Evolutionary conservation across 2,329 filamentous ascomycete genomes (phyloP).

Genomic region (Curvularia sp.): DNA sequence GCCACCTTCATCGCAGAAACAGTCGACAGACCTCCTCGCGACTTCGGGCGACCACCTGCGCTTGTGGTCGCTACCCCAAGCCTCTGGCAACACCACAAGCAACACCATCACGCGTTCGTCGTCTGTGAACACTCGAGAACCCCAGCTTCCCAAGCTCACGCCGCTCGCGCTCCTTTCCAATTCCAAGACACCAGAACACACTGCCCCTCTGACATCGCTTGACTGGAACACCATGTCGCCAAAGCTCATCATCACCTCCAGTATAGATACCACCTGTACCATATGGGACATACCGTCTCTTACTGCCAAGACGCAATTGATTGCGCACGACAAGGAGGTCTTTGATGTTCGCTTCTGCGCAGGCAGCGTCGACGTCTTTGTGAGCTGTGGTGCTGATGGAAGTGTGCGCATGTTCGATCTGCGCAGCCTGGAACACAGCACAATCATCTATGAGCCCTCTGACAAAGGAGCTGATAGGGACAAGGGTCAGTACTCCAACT

Average conservation of each 20-base stretch:
- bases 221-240: slow-evolving; percentile 99
- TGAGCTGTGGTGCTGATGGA: slow-evolving; percentile 95
- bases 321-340: slow-evolving; percentile 98
- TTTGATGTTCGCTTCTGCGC: slow-evolving; percentile 98
- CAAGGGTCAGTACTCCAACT: slow-evolving; percentile 49
- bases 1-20: slow-evolving; percentile 91
- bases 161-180: slow-evolving; percentile 93
- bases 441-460: slow-evolving; percentile 97
- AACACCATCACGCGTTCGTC: slow-evolving; percentile 74
- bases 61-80: slow-evolving; percentile 83
- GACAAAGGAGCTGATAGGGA: slow-evolving; percentile 70
- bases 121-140: slow-evolving; percentile 66
- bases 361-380: slow-evolving; percentile 97
- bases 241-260: slow-evolving; percentile 96
- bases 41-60: slow-evolving; percentile 94
- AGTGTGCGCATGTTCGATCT: slow-evolving; percentile 99
- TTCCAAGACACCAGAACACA: slow-evolving; percentile 98
- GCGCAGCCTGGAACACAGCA: slow-evolving; percentile 94
- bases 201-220: slow-evolving; percentile 91
- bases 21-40: slow-evolving; percentile 91
- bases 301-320: slow-evolving; percentile 96
- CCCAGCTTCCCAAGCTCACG: slow-evolving; percentile 79
- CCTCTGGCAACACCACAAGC: slow-evolving; percentile 61
- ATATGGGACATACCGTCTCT: slow-evolving; percentile 99
- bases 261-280: slow-evolving; percentile 98